These are phyloP conservation scores for Lagenidium sp. DNA, from an alignment of 352 stramenopile species.

Conservation along the genomic window DNA sequence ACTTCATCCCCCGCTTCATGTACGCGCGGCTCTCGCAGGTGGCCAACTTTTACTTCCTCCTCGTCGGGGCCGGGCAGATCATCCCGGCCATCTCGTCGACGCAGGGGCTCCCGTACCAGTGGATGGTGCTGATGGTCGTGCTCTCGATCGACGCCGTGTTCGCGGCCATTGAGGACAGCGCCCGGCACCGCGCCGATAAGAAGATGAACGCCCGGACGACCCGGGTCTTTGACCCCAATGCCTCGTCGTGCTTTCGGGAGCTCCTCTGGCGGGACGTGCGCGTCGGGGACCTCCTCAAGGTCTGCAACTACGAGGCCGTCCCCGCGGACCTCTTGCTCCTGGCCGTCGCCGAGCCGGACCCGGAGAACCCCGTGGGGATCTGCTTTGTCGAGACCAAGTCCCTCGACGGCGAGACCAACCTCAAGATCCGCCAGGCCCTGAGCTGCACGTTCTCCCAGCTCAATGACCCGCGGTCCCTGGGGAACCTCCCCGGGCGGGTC, in stretches of 20 bases:
- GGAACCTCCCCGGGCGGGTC: slow-evolving; percentile 54
- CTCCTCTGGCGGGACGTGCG: slow-evolving; percentile 49
- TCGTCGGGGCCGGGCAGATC: slow-evolving; percentile 81
- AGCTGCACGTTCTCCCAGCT: slow-evolving; percentile 81
- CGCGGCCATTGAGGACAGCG: slow-evolving; percentile 76
- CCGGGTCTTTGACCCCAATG: slow-evolving; percentile 48
- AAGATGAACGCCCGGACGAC: slow-evolving; percentile 76
- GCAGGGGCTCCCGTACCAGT: slow-evolving; percentile 74
- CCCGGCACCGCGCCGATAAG: slow-evolving; percentile 58
- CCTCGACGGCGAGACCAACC: slow-evolving; percentile 80
- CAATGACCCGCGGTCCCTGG: slow-evolving; percentile 50
- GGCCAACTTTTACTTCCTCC: slow-evolving; percentile 88
- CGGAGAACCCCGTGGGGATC: slow-evolving; percentile 51
- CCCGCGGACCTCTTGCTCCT: slow-evolving; percentile 77
- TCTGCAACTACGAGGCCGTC: slow-evolving; percentile 82
- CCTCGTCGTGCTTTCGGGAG: slow-evolving; percentile 33
- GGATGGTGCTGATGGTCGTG: slow-evolving; percentile 78
- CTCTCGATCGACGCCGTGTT: slow-evolving; percentile 82
- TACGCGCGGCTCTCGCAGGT: slow-evolving; percentile 77
- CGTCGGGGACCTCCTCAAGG: slow-evolving; percentile 81
- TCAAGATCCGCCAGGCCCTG: slow-evolving; percentile 79
- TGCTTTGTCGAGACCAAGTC: slow-evolving; percentile 87
- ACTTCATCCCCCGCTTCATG: slow-evolving; percentile 81
- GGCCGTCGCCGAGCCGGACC: slow-evolving; percentile 57
- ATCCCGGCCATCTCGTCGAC: slow-evolving; percentile 85